Evolutionary conservation across 305 asterid genomes (phyloP), one percentile per base, ranked within the genome.

Genomic region (Solanum chacoense): DNA sequence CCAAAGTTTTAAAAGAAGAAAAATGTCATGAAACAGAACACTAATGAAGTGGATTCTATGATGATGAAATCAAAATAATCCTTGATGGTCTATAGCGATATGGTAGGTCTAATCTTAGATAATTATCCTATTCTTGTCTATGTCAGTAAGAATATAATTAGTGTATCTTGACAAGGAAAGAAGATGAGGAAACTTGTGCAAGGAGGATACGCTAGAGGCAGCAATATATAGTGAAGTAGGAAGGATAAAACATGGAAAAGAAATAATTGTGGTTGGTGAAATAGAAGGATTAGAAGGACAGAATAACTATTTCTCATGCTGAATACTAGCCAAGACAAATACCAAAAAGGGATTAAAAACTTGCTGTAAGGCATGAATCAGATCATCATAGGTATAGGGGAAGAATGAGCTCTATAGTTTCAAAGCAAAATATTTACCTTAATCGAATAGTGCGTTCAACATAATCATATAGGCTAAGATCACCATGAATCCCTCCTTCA

Each of bases 401-500:
- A 50, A 50, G n/a, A 83, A 29, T 11, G 11, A 83, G 42, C 29
- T 83, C 86, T 45, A 31, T 50, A 83, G 63, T 31, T 83, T 50
- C 86, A 32, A 32, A 84, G 50, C 32, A 84, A 67, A 80, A 91
- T 81, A 72, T 81, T 93, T 92, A 97, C 99, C 99, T 96, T 89
- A 92, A 89, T 92, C 91, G 95, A 92, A 97, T 97, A 83, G 93
- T 95, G 72, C 92, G 92, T 90, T 97, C 98, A 83, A 95, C 97
- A 90, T 95, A 97, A 86, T 96, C 98, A 73, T 94, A 95, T 26
- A 97, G 92, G 92, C 95, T 94, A 90, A 94, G 72, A 75, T 91
- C 95, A 75, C 99, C 98, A 83, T 96, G 96, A 90, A 97, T 91
- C 89, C 99, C 99, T 88, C 99, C 99, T 84, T 93, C 98, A 11